A percentile compares a stretch with the other conserved stretches of the same genome.
These are phyloP conservation scores for Puccinia polysora DNA, from an alignment of 1,284 basidiomycete species.

Conservation along the genomic window DNA sequence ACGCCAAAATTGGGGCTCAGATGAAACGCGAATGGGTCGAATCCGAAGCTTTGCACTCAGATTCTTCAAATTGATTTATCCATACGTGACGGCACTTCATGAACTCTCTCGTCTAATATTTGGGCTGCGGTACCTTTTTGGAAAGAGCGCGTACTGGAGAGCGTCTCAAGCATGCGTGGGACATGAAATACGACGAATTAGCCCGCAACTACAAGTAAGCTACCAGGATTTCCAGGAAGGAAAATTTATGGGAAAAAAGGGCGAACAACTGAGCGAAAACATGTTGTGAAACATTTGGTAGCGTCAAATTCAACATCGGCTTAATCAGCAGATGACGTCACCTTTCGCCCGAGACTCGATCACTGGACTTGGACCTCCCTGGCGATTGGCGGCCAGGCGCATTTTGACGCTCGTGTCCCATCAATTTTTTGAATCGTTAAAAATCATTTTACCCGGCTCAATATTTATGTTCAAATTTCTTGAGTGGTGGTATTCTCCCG, in stretches of 20 bases:
- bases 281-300: constrained; percentile 56
- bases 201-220: constrained; percentile 63
- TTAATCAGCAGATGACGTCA: constrained; percentile 49
- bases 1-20: too few species aligned
- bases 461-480: constrained; percentile 96
- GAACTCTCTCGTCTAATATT: constrained; percentile 76
- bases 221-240: too few species aligned
- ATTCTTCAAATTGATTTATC: constrained; percentile 60
- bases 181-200: constrained; percentile 71
- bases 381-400: too few species aligned
- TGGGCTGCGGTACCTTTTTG: constrained; percentile 87
- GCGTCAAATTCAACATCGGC: constrained; percentile 38
- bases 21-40: constrained; percentile 6
- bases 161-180: constrained; percentile 85
- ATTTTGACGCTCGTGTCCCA: neutral
- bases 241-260: too few species aligned
- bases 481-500: constrained; percentile 99
- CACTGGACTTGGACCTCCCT: neutral
- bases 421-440: constrained; percentile 55
- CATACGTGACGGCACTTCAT: constrained; percentile 70
- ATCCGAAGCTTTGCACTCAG: constrained; percentile 34
- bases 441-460: constrained; percentile 77
- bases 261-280: too few species aligned
- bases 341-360: constrained; percentile 52
- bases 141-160: constrained; percentile 76